These are phyloP conservation scores for Melaleuca quinquenervia DNA, from an alignment of 345 rosid genomes.

Conservation along the genomic window DNA sequence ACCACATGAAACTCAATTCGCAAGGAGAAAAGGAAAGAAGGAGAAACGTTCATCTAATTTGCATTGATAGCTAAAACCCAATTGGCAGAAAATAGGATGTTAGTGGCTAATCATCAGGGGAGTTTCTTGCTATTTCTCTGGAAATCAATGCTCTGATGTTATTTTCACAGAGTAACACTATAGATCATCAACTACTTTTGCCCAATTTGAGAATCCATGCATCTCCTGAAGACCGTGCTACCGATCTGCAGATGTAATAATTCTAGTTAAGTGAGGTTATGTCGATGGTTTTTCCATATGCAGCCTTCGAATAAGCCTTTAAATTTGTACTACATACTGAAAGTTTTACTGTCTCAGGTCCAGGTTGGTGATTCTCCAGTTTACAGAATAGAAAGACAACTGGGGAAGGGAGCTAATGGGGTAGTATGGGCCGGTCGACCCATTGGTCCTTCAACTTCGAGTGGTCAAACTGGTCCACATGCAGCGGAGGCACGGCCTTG, in stretches of 20 bases:
- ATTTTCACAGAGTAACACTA: neutral
- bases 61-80: neutral
- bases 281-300: neutral
- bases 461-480: conserved; percentile 13
- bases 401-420: conserved; percentile 64
- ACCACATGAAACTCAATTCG: neutral
- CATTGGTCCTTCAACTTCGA: conserved; percentile 11
- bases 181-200: neutral
- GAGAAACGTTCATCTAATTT: neutral
- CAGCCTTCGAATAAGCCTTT: neutral
- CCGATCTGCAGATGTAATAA: neutral
- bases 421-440: conserved; percentile 57
- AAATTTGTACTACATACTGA: neutral
- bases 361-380: conserved; percentile 47
- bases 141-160: neutral
- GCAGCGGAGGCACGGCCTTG: conserved; percentile 20
- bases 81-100: neutral
- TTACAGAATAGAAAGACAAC: conserved; percentile 38
- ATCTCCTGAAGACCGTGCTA: neutral
- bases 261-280: neutral
- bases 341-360: conserved; percentile 21
- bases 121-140: neutral
- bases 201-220: neutral
- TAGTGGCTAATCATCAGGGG: neutral
- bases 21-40: neutral